These are phyloP conservation scores for Olyra latifolia DNA, from an alignment of 176 grass and related monocot genomes.

Conservation along the genomic window DNA sequence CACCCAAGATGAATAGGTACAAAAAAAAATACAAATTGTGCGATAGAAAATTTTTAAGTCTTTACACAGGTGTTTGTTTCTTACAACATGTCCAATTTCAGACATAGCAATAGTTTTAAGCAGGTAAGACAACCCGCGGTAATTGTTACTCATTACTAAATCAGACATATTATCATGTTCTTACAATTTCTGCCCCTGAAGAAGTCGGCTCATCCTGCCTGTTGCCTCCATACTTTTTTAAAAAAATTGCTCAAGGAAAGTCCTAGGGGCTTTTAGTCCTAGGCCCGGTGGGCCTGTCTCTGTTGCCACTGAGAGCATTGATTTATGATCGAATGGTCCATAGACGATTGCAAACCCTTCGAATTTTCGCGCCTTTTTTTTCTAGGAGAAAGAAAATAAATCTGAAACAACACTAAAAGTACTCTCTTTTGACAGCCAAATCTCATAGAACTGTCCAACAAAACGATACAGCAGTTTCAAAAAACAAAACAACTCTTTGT, in stretches of 20 bases:
- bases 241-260: too few relatives aligned
- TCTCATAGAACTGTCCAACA: neutral
- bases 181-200: too few relatives aligned
- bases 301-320: neutral
- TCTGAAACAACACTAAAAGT: neutral
- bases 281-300: too few relatives aligned
- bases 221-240: too few relatives aligned
- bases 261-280: too few relatives aligned
- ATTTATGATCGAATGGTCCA: neutral
- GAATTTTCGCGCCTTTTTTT: neutral
- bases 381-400: neutral
- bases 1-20: neutral
- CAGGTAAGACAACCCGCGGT: too few relatives aligned
- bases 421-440: neutral
- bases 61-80: neutral
- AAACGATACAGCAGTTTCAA: neutral
- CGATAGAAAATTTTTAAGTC: neutral
- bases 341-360: neutral
- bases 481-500: too few relatives aligned
- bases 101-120: too few relatives aligned
- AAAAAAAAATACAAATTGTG: neutral
- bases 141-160: neutral
- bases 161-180: too few relatives aligned
- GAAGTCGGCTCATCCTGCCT: too few relatives aligned
- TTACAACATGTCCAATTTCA: neutral